Base-by-base conservation (phyloP, 2,329 filamentous ascomycete genomes). In the Paecilomyces dactylethromorphus region DNA sequence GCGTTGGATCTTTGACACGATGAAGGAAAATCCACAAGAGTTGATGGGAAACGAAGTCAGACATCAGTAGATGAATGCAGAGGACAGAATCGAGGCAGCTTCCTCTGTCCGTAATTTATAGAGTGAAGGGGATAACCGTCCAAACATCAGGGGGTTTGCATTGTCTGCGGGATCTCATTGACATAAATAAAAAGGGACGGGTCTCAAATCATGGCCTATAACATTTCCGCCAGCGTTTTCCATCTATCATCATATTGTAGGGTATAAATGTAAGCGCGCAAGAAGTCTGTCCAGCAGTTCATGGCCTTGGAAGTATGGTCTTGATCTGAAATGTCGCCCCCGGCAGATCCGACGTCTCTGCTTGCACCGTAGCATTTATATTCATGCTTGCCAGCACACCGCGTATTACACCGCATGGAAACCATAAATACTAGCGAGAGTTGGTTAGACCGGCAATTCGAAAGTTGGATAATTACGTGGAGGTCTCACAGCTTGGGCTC, bases 251-350 rank as follows among this genome's bases (percentile, higher is more conserved):
- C 39, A 45, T 5, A 18, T 18, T 45, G 18, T 45, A 45, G 39
- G 18, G 39, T 45, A 18, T 45, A 45, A 45, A 45, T 18, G 39
- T 18, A 45, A 21, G 39, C 39, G n/a, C 39, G 39, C 29, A 15
- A 45, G 39, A 45, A n/a, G 39, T 45, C 39, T 12, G 50, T 29
- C 31, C 29, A 57, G n/a, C 21, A 12, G 22, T 55, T 81, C 79
- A 89, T 69, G 84, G 76, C 76, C 91, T 91, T 32, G 82, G 75
- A 26, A 86, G 82, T 56, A 88, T 79, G 45, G 90, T 94, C 79
- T 95, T 95, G 73, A 99, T 97, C 78, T 99, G 94, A 74, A 99
- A 99, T 0, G 92, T 91, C 35, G 93, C 94, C 5, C 84, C 84
- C 0, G 94, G 94, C 57, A 99, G 80, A 72, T 96, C 93, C 58